A percentile compares a stretch with the other conserved stretches of the same genome.
Evolutionary conservation across 129 eudicot genomes (phyloP).

Genomic region (Tagetes patula): DNA sequence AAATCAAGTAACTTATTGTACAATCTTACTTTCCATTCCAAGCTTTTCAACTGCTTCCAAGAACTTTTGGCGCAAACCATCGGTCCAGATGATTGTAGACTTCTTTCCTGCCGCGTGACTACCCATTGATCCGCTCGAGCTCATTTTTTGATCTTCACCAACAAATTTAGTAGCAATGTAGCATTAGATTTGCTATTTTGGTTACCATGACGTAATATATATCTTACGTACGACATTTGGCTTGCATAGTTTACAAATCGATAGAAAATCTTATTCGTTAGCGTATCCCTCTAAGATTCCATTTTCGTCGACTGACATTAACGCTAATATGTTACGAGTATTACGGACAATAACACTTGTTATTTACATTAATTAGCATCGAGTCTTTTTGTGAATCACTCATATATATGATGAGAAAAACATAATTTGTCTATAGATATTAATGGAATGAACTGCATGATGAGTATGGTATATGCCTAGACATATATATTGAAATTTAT

Average conservation of each 20-base stretch:
- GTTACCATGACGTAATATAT: neutral
- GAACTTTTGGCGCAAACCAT: constrained; percentile 22
- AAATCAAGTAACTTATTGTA: neutral
- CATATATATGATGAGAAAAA: neutral
- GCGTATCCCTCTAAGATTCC: neutral
- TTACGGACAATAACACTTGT: constrained; percentile 8
- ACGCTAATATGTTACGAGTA: neutral
- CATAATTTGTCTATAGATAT: neutral
- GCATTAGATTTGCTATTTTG: neutral
- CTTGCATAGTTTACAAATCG: neutral
- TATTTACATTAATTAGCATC: neutral
- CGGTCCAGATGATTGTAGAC: constrained; percentile 29
- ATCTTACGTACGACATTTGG: neutral
- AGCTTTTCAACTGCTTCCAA: constrained; percentile 22
- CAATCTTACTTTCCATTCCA: constrained; percentile 35
- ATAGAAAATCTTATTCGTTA: neutral
- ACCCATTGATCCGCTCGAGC: neutral
- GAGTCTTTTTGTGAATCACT: neutral
- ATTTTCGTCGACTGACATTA: neutral
- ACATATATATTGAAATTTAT: neutral
- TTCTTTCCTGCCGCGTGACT: neutral
- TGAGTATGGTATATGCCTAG: neutral
- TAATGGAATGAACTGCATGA: neutral
- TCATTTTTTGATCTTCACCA: constrained; percentile 12
- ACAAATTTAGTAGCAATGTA: neutral